Evolutionary conservation across 2,329 filamentous ascomycete genomes (phyloP).

Genomic region (Cordyceps javanica): DNA sequence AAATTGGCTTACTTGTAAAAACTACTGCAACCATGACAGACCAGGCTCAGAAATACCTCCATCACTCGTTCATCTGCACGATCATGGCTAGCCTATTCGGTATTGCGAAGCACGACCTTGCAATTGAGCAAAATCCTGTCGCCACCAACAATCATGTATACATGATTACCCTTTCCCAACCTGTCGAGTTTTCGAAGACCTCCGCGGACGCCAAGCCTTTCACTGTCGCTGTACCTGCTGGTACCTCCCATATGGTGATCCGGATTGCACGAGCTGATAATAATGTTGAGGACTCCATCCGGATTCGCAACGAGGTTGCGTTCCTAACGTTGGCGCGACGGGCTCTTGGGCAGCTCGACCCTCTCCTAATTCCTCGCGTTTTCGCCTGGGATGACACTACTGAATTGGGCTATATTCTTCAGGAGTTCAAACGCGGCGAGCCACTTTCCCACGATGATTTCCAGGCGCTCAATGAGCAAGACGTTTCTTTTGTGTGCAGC

Average conservation of each 20-base stretch:
- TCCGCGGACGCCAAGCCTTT: background rate
- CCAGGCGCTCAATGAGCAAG: background rate
- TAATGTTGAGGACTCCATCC: constrained; percentile 7
- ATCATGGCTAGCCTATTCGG: background rate
- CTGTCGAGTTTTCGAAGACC: background rate
- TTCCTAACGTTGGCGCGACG: background rate
- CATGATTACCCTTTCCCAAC: background rate
- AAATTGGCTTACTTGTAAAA: background rate
- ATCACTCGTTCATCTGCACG: background rate
- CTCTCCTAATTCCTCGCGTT: background rate
- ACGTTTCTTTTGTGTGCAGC: background rate
- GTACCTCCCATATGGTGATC: constrained; percentile 4
- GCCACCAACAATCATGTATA: constrained; percentile 11
- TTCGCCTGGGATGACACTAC: constrained; percentile 1
- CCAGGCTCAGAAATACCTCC: background rate
- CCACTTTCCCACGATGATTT: background rate
- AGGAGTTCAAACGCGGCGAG: constrained; percentile 9
- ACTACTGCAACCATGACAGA: background rate
- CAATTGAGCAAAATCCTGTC: background rate
- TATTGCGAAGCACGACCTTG: background rate
- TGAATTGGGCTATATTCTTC: background rate
- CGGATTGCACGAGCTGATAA: background rate
- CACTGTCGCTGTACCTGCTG: background rate
- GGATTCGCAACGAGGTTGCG: constrained; percentile 8
- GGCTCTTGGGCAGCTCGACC: background rate